Evolutionary conservation across 345 rosid genomes (phyloP), one percentile per base, ranked within the genome.

Genomic region (Garcia nutans): DNA sequence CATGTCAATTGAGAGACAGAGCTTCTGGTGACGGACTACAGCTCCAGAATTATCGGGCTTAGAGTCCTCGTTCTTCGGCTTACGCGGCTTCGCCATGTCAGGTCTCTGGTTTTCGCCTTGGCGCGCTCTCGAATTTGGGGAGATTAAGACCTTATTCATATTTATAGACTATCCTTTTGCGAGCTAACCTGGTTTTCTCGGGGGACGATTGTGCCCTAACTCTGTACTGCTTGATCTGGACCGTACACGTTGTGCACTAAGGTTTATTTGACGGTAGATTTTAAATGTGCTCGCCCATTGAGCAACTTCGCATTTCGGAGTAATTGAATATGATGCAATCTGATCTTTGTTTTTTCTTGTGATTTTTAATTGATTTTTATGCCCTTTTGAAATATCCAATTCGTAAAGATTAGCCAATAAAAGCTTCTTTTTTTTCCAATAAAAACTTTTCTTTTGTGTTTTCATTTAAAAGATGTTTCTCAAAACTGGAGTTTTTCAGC

Each of bases 41-140:
- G 94, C 97, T 66, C 92, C 93, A 44, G 97, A 82, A 78, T 85
- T 83, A 28, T 89, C 96, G 56, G 90, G 84, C 80, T 89, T 84
- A 52, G 92, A 59, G 59, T 88, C 97, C 28, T 89, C 92, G 82
- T 74, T 88, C 88, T 88, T 93, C 75, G 91, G 87, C 84, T 92
- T 96, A 17, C 97, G 89, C 76, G 93, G 89, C 81, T 96, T 96
- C 33, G 97, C 98, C 99, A 96, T 96, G 74, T 77, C 76, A n/a
- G 41, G 42, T 41, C 52, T 8, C 61, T 8, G 26, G 1, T 19
- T 47, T 11, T 47, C 23, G 65, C 23, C 31, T 20, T 49, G 23
- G 60, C 60, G 58, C 60, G 58, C 26, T 59, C 50, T 44, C 44
- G 69, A 11, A 23, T 62, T 16, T 15, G 8, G 62, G 19, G 2